Conservation (phyloP, 345 rosid species). For the Capsella bursapastoris region DNA sequence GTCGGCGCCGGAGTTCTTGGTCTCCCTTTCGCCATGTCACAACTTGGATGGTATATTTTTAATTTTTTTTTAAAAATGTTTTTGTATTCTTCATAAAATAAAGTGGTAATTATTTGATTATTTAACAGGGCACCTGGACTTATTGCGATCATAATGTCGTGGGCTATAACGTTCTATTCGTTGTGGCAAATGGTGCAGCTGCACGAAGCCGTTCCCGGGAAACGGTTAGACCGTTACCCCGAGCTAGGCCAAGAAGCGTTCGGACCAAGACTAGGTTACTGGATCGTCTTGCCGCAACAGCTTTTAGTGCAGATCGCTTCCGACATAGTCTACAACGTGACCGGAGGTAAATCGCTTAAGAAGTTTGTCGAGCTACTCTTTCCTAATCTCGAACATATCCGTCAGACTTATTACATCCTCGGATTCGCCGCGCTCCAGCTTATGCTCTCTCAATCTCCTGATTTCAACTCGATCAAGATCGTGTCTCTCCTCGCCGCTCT, state of each 20-base stretch:
- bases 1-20: slow-evolving; percentile 91
- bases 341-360: slow-evolving; percentile 74
- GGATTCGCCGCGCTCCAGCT: slow-evolving; percentile 69
- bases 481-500: slow-evolving; percentile 82
- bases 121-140: slow-evolving; percentile 79
- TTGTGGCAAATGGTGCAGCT: slow-evolving; percentile 89
- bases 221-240: slow-evolving; percentile 75
- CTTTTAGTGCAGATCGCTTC: slow-evolving; percentile 71
- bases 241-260: slow-evolving; percentile 87
- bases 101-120: neutral
- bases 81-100: slow-evolving; percentile 2
- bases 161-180: slow-evolving; percentile 82
- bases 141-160: slow-evolving; percentile 56
- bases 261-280: slow-evolving; percentile 80
- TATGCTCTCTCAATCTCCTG: slow-evolving; percentile 78
- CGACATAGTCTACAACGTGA: slow-evolving; percentile 73
- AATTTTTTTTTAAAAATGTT: neutral
- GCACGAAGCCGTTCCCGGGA: slow-evolving; percentile 84
- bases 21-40: slow-evolving; percentile 84
- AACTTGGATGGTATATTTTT: slow-evolving; percentile 70
- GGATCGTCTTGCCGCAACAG: slow-evolving; percentile 82
- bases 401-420: slow-evolving; percentile 75
- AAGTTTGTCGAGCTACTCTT: slow-evolving; percentile 61
- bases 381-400: slow-evolving; percentile 44
- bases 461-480: slow-evolving; percentile 77